phyloP scores from a whole-genome alignment of 2,329 filamentous ascomycete species.

The Nigrospora sphaerica region DNA sequence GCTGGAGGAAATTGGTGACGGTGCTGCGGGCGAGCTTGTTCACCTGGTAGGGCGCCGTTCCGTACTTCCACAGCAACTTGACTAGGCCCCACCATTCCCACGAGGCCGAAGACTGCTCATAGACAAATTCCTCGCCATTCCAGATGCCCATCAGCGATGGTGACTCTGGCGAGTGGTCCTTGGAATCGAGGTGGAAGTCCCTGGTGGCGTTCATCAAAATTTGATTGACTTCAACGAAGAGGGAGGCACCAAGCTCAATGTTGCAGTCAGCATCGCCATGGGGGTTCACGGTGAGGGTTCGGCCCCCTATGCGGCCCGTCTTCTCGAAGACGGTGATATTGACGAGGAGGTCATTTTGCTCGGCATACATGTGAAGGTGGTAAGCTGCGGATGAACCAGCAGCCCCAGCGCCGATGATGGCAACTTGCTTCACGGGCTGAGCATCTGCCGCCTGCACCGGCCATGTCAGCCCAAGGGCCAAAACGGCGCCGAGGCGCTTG shows the following conservation, averaged over 20 bases:
- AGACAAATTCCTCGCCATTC: slow-evolving; percentile 72
- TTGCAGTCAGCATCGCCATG: slow-evolving; percentile 61
- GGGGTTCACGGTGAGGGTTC: slow-evolving; percentile 75
- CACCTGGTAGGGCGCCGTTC: slow-evolving; percentile 67
- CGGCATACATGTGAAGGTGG: slow-evolving; percentile 66
- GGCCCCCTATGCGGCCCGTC: slow-evolving; percentile 70
- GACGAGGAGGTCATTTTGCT: slow-evolving; percentile 49
- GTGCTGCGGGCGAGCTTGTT: slow-evolving; percentile 65
- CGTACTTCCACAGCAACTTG: slow-evolving; percentile 81
- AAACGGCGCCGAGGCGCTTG: no score
- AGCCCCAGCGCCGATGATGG: slow-evolving; percentile 69
- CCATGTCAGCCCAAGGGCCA: no score
- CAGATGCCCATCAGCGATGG: slow-evolving; percentile 67
- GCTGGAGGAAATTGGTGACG: slow-evolving; percentile 64
- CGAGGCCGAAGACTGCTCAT: slow-evolving; percentile 50
- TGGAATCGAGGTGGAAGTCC: slow-evolving; percentile 61
- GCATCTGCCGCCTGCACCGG: not conserved
- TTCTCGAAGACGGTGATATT: slow-evolving; percentile 89
- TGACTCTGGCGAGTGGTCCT: slow-evolving; percentile 35
- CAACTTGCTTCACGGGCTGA: slow-evolving; percentile 7
- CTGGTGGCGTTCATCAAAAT: slow-evolving; percentile 71
- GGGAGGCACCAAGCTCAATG: slow-evolving; percentile 83
- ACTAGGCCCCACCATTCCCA: slow-evolving; percentile 73
- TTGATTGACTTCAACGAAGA: slow-evolving; percentile 79
- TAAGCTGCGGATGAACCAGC: slow-evolving; percentile 84